Conservation (phyloP, 345 rosid genomes). For the Clausena lansium region DNA sequence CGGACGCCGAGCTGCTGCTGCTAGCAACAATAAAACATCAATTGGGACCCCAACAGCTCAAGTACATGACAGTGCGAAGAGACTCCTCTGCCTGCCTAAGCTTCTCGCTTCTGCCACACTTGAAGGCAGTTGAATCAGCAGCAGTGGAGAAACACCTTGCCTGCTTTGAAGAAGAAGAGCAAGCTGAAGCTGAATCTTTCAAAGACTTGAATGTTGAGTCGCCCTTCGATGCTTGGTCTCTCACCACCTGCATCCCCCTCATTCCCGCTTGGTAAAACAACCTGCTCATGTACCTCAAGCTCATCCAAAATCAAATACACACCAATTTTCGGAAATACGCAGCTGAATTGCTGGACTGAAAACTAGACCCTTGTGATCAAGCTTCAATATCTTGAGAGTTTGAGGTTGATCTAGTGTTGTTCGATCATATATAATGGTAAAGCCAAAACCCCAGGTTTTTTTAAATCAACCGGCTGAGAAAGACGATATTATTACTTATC, state of each 20-base stretch:
- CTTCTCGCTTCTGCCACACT: constrained; percentile 41
- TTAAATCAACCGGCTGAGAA: constrained; percentile 17
- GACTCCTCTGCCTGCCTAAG: constrained; percentile 64
- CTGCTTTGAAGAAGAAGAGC: constrained; percentile 35
- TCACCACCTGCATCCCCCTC: constrained; percentile 40
- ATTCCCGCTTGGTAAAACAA: constrained; percentile 30
- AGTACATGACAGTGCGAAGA: constrained; percentile 67
- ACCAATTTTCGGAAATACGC: background rate
- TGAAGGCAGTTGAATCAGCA: constrained; percentile 35
- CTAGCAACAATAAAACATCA: background rate
- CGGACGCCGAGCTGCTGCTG: background rate
- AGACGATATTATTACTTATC: background rate
- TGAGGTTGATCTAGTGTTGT: background rate
- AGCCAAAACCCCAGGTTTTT: background rate
- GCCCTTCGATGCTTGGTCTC: constrained; percentile 50
- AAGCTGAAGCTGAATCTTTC: constrained; percentile 39
- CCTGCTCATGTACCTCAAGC: constrained; percentile 39
- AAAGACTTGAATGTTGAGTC: constrained; percentile 41
- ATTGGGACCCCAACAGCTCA: constrained; percentile 87
- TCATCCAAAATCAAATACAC: constrained; percentile 3
- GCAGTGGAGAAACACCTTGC: constrained; percentile 42
- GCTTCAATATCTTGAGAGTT: background rate
- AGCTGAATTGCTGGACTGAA: background rate
- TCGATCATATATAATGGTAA: constrained; percentile 5
- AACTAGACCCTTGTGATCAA: background rate